These are phyloP conservation scores for Phaeotremella fagi DNA, from an alignment of 768 basidiomycete genomes.

Conservation along the genomic window DNA sequence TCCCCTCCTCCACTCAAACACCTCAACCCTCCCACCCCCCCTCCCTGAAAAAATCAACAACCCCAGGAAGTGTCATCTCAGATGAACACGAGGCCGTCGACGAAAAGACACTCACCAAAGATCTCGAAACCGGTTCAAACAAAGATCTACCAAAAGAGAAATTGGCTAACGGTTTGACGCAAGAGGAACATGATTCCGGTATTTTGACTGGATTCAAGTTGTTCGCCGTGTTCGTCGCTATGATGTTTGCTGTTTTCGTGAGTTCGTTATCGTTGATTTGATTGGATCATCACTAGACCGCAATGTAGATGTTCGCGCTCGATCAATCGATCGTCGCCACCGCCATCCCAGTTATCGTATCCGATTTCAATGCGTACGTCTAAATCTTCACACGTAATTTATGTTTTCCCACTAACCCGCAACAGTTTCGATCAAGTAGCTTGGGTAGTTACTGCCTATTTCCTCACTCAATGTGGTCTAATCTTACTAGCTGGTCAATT, in stretches of 20 bases:
- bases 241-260: constrained; percentile 33
- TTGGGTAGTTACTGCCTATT: constrained; percentile 39
- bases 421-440: constrained; percentile 30
- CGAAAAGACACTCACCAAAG: no score
- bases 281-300: not conserved
- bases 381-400: not conserved
- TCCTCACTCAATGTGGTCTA: constrained; percentile 42
- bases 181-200: constrained; percentile 5
- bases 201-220: constrained; percentile 18
- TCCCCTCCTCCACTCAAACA: not conserved
- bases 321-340: constrained; percentile 43
- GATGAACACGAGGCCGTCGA: no score
- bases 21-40: no score
- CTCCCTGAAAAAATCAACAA: no score
- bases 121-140: not conserved
- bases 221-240: constrained; percentile 29
- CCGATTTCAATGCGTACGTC: constrained; percentile 28
- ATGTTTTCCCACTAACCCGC: not conserved
- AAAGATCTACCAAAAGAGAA: not conserved
- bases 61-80: no score
- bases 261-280: constrained; percentile 1
- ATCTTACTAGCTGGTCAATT: constrained; percentile 45
- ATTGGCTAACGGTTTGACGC: not conserved
- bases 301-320: constrained; percentile 18
- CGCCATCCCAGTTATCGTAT: constrained; percentile 36